Percentiles rank a stretch among this genome's conserved stretches.
These are phyloP conservation scores for Russula lepida DNA, from an alignment of 768 basidiomycete genomes.

Conservation along the genomic window DNA sequence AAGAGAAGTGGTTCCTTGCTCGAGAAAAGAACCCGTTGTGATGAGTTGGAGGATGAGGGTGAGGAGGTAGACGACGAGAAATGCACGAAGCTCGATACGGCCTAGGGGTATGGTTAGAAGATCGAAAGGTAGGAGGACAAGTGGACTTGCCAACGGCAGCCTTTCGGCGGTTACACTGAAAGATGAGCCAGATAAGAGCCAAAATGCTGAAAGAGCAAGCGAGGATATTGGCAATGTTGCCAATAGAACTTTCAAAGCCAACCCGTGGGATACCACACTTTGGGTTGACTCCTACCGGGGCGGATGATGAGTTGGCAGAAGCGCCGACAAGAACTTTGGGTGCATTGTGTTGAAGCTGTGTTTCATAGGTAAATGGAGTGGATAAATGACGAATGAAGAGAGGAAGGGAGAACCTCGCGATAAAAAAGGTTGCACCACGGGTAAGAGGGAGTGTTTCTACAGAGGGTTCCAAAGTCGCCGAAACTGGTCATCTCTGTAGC, in stretches of 20 bases:
- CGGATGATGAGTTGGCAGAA: slow-evolving; percentile 39
- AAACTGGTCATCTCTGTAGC: slow-evolving; percentile 44
- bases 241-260: slow-evolving; percentile 50
- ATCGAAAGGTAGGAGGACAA: not conserved
- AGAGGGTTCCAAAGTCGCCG: slow-evolving; percentile 65
- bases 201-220: slow-evolving; percentile 68
- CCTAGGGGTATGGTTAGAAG: slow-evolving; percentile 31
- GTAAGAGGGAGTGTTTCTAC: slow-evolving; percentile 65
- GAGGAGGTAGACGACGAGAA: slow-evolving; percentile 58
- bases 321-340: slow-evolving; percentile 31
- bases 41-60: slow-evolving; percentile 75
- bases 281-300: slow-evolving; percentile 79
- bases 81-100: slow-evolving; percentile 60
- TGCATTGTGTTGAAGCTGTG: slow-evolving; percentile 29
- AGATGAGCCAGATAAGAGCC: slow-evolving; percentile 48
- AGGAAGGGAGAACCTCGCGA: slow-evolving; percentile 50
- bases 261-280: slow-evolving; percentile 67
- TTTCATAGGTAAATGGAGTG: slow-evolving; percentile 6
- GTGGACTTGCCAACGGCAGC: slow-evolving; percentile 70
- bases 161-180: slow-evolving; percentile 51
- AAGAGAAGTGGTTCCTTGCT: slow-evolving; percentile 67
- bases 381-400: slow-evolving; percentile 14
- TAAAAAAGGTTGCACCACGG: slow-evolving; percentile 96
- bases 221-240: slow-evolving; percentile 83
- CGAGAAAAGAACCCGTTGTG: slow-evolving; percentile 68